A percentile compares a stretch with the other conserved stretches of the same genome.
phyloP scores from a whole-genome alignment of 1,139 yeast genomes.

The Komagataea norvegica region DNA sequence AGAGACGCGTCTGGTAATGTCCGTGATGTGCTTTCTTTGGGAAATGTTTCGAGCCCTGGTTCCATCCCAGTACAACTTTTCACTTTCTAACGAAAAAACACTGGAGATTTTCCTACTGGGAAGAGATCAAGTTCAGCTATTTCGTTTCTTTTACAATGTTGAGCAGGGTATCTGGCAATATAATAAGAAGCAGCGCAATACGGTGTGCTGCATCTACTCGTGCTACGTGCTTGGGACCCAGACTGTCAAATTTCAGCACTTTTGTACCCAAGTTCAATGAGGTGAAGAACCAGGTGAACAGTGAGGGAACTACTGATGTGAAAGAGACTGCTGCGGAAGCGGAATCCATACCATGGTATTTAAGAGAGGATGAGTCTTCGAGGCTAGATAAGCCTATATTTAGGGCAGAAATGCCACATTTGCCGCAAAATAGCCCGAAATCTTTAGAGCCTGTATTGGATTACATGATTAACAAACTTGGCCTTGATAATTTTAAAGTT shows the following conservation, averaged over 20 bases:
- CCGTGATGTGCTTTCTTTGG: too few species aligned
- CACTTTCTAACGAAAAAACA: too few species aligned
- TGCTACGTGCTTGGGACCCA: background rate
- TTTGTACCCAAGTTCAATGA: background rate
- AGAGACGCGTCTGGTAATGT: too few species aligned
- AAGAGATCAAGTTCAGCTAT: too few species aligned
- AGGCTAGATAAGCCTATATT: constrained; percentile 31
- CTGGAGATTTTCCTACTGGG: too few species aligned
- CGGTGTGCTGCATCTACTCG: too few species aligned
- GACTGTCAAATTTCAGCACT: background rate
- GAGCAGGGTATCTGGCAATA: too few species aligned
- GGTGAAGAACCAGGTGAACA: background rate
- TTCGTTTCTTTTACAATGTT: too few species aligned
- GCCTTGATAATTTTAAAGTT: constrained; percentile 54
- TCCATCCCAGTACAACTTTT: too few species aligned
- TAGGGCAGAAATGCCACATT: constrained; percentile 37
- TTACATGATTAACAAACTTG: constrained; percentile 54
- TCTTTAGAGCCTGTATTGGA: constrained; percentile 42
- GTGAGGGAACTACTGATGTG: background rate
- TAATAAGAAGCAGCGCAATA: too few species aligned
- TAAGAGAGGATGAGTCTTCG: constrained; percentile 48
- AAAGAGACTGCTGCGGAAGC: constrained; percentile 3
- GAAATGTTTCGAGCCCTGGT: too few species aligned
- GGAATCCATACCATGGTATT: constrained; percentile 54
- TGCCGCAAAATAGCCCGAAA: constrained; percentile 57